phyloP scores from a whole-genome alignment of 257 asterid species.

The Osmanthus fragrans region DNA sequence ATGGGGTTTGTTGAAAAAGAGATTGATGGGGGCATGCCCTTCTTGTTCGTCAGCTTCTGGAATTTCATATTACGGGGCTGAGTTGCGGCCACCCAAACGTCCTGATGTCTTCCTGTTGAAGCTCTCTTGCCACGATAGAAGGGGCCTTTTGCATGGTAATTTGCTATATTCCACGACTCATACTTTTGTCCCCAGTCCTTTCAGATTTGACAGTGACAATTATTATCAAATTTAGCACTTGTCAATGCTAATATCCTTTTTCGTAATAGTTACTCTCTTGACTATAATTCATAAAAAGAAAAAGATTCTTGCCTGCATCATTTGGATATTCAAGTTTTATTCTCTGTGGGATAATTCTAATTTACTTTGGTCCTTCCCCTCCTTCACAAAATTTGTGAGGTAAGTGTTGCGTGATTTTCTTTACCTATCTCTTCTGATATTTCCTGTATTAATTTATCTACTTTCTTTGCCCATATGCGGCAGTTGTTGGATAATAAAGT shows the following conservation, averaged over 20 bases:
- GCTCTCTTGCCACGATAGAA: slow-evolving; percentile 58
- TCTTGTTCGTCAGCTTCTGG: slow-evolving; percentile 66
- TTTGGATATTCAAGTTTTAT: slow-evolving; percentile 7
- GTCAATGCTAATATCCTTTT: background rate
- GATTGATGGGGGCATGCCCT: slow-evolving; percentile 84
- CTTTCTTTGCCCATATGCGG: slow-evolving; percentile 4
- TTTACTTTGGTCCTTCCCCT: background rate
- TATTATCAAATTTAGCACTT: background rate
- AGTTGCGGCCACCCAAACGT: slow-evolving; percentile 62
- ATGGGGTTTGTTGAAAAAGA: slow-evolving; percentile 76
- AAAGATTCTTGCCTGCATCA: background rate
- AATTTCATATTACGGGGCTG: slow-evolving; percentile 46
- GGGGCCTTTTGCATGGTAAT: slow-evolving; percentile 87
- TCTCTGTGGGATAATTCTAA: background rate
- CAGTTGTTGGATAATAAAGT: slow-evolving; percentile 13
- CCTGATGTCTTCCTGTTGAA: slow-evolving; percentile 85
- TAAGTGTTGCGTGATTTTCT: background rate
- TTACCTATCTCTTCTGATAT: background rate
- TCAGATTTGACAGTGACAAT: background rate
- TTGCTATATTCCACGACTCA: background rate
- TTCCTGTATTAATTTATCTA: slow-evolving; percentile 9
- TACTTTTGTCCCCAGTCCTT: background rate
- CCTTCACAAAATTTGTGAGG: background rate
- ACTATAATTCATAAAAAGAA: background rate
- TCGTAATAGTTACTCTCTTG: background rate